phyloP scores from a whole-genome alignment of 495 filamentous ascomycete genomes.

The Penicillium herquei region DNA sequence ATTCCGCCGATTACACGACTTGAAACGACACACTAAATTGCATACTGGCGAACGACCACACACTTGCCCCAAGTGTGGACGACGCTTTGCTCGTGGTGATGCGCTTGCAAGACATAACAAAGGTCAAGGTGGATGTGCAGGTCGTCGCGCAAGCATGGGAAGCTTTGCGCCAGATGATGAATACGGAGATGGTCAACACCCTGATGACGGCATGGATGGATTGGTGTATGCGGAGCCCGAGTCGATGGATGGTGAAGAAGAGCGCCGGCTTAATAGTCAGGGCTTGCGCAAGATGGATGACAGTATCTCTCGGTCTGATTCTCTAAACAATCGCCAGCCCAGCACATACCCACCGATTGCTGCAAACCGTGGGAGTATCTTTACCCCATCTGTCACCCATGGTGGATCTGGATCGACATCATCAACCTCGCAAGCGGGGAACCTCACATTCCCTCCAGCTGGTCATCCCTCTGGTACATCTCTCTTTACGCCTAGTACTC shows the following conservation, averaged over 20 bases:
- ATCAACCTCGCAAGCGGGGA: slow-evolving; percentile 51
- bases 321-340: slow-evolving; percentile 57
- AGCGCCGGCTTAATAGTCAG: slow-evolving; percentile 60
- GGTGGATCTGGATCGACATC: slow-evolving; percentile 51
- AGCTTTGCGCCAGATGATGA: slow-evolving; percentile 82
- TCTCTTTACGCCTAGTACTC: slow-evolving; percentile 66
- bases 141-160: slow-evolving; percentile 80
- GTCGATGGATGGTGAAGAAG: slow-evolving; percentile 66
- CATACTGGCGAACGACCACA: slow-evolving; percentile 97
- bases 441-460: slow-evolving; percentile 46
- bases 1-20: slow-evolving; percentile 88
- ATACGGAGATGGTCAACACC: slow-evolving; percentile 48
- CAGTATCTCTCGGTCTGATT: slow-evolving; percentile 41
- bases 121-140: slow-evolving; percentile 93
- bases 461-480: slow-evolving; percentile 47
- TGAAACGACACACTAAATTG: slow-evolving; percentile 94
- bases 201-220: slow-evolving; percentile 76
- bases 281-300: slow-evolving; percentile 70
- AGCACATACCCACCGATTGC: slow-evolving; percentile 79
- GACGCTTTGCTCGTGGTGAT: slow-evolving; percentile 93
- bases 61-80: slow-evolving; percentile 87
- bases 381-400: slow-evolving; percentile 60
- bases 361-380: slow-evolving; percentile 33
- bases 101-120: slow-evolving; percentile 93
- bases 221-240: slow-evolving; percentile 64